phyloP scores from a whole-genome alignment of 768 basidiomycete genomes.

The Lactarius hengduanensis region DNA sequence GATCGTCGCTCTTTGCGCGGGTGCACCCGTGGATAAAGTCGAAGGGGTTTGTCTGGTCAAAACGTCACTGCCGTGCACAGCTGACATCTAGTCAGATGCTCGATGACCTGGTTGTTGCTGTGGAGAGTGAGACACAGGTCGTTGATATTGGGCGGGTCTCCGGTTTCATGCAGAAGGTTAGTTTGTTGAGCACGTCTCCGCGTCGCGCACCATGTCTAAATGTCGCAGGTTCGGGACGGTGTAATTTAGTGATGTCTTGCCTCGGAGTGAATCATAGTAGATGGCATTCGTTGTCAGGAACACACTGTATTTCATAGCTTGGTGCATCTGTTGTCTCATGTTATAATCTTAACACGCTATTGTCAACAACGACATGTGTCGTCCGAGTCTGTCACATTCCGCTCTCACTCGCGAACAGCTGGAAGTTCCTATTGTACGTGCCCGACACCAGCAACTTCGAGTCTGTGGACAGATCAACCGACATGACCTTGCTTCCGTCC shows the following conservation, averaged over 20 bases:
- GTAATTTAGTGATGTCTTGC: conserved; percentile 44
- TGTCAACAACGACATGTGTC: not conserved
- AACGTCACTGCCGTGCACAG: not conserved
- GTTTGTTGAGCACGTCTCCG: not conserved
- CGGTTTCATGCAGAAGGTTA: conserved; percentile 88
- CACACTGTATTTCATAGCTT: conserved; percentile 23
- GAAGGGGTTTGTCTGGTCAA: conserved; percentile 64
- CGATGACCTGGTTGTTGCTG: conserved; percentile 78
- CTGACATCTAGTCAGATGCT: conserved; percentile 57
- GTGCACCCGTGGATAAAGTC: conserved; percentile 82
- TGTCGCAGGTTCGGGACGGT: conserved; percentile 56
- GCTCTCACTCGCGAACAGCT: conserved; percentile 74
- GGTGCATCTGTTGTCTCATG: conserved; percentile 24
- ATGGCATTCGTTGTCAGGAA: conserved; percentile 14
- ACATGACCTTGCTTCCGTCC: conserved; percentile 99
- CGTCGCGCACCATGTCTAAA: not conserved
- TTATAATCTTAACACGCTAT: conserved; percentile 27
- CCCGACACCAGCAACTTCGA: conserved; percentile 84
- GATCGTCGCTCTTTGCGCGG: conserved; percentile 86
- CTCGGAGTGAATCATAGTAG: conserved; percentile 1
- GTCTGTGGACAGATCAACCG: conserved; percentile 85
- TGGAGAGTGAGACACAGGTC: conserved; percentile 83
- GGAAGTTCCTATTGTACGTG: conserved; percentile 93
- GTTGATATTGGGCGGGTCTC: conserved; percentile 84
- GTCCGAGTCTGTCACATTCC: conserved; percentile 17